phyloP scores from a whole-genome alignment of 2,329 filamentous ascomycete species.

The Colletotrichum karsti region DNA sequence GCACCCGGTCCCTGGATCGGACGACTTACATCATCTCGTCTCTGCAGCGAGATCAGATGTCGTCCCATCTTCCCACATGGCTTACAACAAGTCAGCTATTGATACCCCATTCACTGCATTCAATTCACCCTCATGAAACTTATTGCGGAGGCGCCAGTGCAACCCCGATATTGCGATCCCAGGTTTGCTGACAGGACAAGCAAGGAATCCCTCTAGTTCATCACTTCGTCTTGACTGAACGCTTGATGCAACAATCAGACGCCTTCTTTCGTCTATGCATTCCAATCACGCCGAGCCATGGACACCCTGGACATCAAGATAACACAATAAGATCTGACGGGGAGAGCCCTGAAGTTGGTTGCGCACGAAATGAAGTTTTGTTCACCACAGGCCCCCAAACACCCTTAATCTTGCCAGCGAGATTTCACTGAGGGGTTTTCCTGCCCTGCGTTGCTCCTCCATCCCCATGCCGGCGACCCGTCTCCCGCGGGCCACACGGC shows the following conservation, averaged over 20 bases:
- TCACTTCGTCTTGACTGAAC: neutral
- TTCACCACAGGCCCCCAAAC: constrained; percentile 6
- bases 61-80: constrained; percentile 1
- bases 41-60: neutral
- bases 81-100: neutral
- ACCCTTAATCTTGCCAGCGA: constrained; percentile 19
- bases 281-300: neutral
- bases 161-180: constrained; percentile 12
- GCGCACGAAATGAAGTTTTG: constrained; percentile 16
- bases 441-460: constrained; percentile 3
- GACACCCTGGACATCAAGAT: neutral
- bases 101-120: neutral
- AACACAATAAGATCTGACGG: neutral
- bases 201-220: neutral
- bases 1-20: neutral
- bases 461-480: constrained; percentile 1
- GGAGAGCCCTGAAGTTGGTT: neutral
- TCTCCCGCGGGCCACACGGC: constrained; percentile 13
- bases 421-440: constrained; percentile 7
- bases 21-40: constrained; percentile 4
- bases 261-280: neutral
- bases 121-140: constrained; percentile 11
- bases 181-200: neutral
- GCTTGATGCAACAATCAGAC: neutral
- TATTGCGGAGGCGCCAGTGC: neutral